Evolutionary conservation across 352 stramenopile genomes (phyloP), one percentile per base, ranked within the genome.

Genomic region (Phytopythium helicoides): DNA sequence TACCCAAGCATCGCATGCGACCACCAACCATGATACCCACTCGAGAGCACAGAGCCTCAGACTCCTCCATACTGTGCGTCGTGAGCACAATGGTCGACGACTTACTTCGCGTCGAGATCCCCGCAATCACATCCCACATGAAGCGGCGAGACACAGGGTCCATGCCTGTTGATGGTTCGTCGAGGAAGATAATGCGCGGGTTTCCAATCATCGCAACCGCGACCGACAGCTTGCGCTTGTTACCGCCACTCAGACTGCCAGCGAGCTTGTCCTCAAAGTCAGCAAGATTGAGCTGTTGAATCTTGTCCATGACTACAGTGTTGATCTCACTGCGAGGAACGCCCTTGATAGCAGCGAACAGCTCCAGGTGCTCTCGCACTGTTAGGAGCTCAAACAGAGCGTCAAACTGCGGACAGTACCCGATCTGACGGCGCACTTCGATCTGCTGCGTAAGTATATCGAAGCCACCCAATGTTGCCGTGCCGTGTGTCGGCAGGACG

Each of bases 31-130:
- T 96, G 58, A 98, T 98, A 26, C 80, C 92, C 23, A 98, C 90
- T 21, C 88, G 78, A 9, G 87, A 84, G 53, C 89, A 97, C 14
- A 98, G 60, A n/a, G 77, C 78, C 52, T 98, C 92, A 14, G 73
- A 85, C 56, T 98, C 92, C 58, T 97, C 74, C 92, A 98, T 98
- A 57, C 78, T 90, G 63, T 98, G 92, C 5, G 92, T 97, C 22
- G 91, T 97, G 31, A 97, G 63, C 23, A 97, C 65, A 33, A 97
- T 84, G 9, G 77, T 87, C 28, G 81, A 78, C 11, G 71, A 55
- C 47, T 86, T 76, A 54, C 64, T 53, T 38, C 64, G 64, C 3
- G 73, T 86, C 26, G 80, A 79, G 36, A 89, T 75, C 21, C 79
- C 68, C 9, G 76, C 74, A 37, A 96, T 94, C 21, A 95, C 71